Percentiles rank a stretch among this genome's conserved stretches.
phyloP scores from a whole-genome alignment of 139 green algal species.

The Picochlorum sp. region DNA sequence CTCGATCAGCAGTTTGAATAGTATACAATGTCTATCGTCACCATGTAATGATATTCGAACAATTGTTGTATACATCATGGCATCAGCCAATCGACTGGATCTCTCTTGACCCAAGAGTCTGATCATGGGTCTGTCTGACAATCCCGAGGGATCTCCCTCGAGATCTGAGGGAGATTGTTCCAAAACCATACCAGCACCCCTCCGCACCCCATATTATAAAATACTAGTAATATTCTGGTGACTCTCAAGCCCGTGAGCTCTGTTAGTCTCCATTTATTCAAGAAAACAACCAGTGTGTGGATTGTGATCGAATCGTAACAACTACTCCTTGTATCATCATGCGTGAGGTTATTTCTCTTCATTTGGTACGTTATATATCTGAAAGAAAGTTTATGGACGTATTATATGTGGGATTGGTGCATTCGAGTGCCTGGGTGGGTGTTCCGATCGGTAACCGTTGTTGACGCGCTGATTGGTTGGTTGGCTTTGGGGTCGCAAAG shows the following conservation, averaged over 20 bases:
- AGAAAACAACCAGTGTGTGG: not conserved
- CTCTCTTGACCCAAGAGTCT: too few relatives aligned
- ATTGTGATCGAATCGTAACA: not conserved
- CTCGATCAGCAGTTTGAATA: too few relatives aligned
- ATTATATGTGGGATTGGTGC: not conserved
- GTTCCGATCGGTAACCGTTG: not conserved
- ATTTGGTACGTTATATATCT: conserved; percentile 57
- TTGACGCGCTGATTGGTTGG: too few relatives aligned
- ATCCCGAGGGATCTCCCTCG: too few relatives aligned
- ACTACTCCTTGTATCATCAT: conserved; percentile 37
- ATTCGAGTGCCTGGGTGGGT: not conserved
- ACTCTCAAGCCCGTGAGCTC: conserved; percentile 24
- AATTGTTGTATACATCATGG: too few relatives aligned
- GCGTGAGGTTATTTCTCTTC: conserved; percentile 96
- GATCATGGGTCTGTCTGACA: too few relatives aligned
- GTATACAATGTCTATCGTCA: too few relatives aligned
- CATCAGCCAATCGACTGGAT: too few relatives aligned
- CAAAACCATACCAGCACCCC: too few relatives aligned
- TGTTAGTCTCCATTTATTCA: conserved; percentile 17
- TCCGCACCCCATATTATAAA: not conserved
- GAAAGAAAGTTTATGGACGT: not conserved
- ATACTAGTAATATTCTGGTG: conserved; percentile 8
- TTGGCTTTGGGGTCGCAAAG: too few relatives aligned
- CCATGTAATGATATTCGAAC: too few relatives aligned
- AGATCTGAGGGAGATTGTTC: too few relatives aligned